Conservation (phyloP, 495 filamentous ascomycete genomes). For the Xeromyces bisporus region DNA sequence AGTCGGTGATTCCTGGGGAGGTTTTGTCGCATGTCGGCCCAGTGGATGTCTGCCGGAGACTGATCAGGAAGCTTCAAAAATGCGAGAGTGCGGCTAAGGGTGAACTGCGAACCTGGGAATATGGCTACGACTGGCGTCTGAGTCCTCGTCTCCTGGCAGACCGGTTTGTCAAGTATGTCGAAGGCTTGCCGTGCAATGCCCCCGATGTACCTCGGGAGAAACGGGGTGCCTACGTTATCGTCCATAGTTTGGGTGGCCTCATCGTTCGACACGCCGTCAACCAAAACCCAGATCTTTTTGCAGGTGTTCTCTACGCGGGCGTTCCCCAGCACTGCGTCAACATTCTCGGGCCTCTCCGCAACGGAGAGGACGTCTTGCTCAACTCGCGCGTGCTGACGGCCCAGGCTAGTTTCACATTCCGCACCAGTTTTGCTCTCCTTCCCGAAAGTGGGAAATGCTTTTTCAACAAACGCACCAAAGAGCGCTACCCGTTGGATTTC, state of each 20-base stretch:
- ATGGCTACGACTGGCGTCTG: constrained; percentile 91
- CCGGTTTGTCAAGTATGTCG: constrained; percentile 52
- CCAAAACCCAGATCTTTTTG: constrained; percentile 69
- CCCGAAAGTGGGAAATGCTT: constrained; percentile 85
- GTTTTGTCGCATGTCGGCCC: constrained; percentile 85
- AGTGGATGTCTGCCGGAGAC: constrained; percentile 68
- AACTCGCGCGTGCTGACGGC: constrained; percentile 84
- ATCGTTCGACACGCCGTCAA: constrained; percentile 87
- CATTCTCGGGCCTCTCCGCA: constrained; percentile 76
- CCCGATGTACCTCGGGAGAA: constrained; percentile 26
- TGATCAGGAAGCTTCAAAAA: constrained; percentile 62
- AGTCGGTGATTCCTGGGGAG: constrained; percentile 63
- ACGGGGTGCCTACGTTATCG: constrained; percentile 63
- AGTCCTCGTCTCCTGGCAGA: constrained; percentile 62
- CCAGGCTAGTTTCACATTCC: constrained; percentile 85
- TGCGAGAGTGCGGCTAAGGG: constrained; percentile 55
- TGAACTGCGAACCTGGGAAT: constrained; percentile 67
- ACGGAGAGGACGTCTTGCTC: constrained; percentile 78
- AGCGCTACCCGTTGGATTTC: constrained; percentile 73
- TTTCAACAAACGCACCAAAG: constrained; percentile 62
- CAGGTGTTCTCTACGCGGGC: constrained; percentile 74
- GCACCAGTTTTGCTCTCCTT: constrained; percentile 70
- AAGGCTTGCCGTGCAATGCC: constrained; percentile 57
- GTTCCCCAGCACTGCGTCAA: constrained; percentile 76
- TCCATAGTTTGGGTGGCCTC: constrained; percentile 78